Evolutionary conservation across 805 yeast species (phyloP), one percentile per base, ranked within the genome.

Genomic region (Yamadazyma philogaea): DNA sequence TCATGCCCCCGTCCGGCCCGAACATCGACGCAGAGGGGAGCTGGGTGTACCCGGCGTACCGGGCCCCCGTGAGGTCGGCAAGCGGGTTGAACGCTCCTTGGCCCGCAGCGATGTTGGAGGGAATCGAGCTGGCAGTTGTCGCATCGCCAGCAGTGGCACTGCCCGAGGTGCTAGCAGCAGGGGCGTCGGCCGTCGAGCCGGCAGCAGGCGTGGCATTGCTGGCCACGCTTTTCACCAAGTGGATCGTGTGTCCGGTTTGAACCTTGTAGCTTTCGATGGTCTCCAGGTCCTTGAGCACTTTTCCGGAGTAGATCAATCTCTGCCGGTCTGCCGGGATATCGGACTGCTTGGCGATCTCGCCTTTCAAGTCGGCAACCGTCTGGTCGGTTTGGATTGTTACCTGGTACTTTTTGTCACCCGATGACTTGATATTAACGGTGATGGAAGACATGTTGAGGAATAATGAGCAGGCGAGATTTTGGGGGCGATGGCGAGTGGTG

Each of bases 1-100:
- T 82, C 87, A 84, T 78, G 14, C 97, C 98, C 31, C 95, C 96
- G 61, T 90, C 97, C 20, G 96, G 90, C 1, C 96, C 96, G 68
- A 91, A 89, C 84, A 87, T 77, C 35, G 82, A 78, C 1, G 88
- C 87, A 3, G 86, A 75, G 4, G 99, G 98, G 63, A 93, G 72
- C 54, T 88, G 90, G 6, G 89, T 77, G 54, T 80, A 82, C 1
- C 99, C 99, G 2, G 98, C 97, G 57, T 89, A 93, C 42, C 97
- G 79, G 1, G 98, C 98, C 38, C 96, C 91, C 0, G 98, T 91
- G 50, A 91, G 72, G 50, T 85, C 96, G 8, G 96, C 90, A 55
- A 93, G 73, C 28, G 96, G 95, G 63, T 93, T 88, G 63, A 84
- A 87, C 0, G 95, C 77, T 10, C 91, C 93, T 49, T 80, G 84